Conservation (phyloP, 169 alveolate species). For the Miamiensis avidus region DNA sequence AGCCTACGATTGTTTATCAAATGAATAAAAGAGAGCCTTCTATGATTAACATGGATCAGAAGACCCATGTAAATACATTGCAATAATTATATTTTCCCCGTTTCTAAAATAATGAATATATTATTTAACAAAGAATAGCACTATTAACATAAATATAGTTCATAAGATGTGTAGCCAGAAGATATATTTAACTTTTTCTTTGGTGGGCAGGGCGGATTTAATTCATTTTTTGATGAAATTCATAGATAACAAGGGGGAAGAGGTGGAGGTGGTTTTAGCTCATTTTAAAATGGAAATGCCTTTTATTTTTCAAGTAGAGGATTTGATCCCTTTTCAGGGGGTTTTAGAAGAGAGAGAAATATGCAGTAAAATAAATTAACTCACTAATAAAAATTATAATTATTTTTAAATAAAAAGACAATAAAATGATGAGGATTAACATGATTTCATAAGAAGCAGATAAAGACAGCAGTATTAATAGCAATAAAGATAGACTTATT, state of each 20-base stretch:
- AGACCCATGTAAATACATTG: constrained; percentile 20
- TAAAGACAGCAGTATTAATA: background rate
- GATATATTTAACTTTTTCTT: background rate
- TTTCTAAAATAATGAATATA: no score
- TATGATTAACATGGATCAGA: constrained; percentile 70
- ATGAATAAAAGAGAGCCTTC: constrained; percentile 69
- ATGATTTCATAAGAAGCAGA: background rate
- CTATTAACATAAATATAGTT: background rate
- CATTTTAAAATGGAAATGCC: background rate
- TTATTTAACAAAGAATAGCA: background rate
- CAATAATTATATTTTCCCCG: background rate
- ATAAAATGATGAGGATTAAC: background rate
- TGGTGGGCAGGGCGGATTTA: background rate
- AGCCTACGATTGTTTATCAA: constrained; percentile 91
- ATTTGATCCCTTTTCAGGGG: background rate
- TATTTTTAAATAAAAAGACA: no score
- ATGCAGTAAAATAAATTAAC: background rate
- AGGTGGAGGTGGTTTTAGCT: background rate
- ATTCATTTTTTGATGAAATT: background rate
- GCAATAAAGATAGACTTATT: background rate
- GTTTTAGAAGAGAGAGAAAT: background rate
- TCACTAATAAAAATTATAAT: no score
- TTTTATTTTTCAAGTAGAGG: background rate
- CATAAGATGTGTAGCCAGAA: background rate
- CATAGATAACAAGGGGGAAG: background rate